Evolutionary conservation across 192 early-diverging fungal genomes (phyloP), one percentile per base, ranked within the genome.

Genomic region (Thamnidium elegans): DNA sequence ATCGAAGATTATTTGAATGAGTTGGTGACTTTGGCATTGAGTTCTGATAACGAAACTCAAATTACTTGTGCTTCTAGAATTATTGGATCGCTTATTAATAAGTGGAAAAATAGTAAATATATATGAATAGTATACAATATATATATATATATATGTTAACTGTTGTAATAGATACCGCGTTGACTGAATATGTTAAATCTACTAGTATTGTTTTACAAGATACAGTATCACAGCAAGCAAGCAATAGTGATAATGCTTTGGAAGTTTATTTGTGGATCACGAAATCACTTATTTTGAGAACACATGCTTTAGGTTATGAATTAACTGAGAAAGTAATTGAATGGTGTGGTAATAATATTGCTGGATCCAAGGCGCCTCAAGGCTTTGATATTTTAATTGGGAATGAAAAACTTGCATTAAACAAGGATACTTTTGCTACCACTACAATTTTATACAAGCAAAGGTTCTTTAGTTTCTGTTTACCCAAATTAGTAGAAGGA

Each of bases 371-470:
- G n/a, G 88, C 87, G 0, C 87, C 90, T 0, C 75, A 86, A 26
- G 88, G 85, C 2, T 86, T 95, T 39, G 81, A 81, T 51, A 77
- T 91, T 50, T 77, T 95, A n/a, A 81, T 93, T 15, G 83, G 87
- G n/a, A 87, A 89, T 42, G 82, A 87, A 65, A 62, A 72, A 19
- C 80, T 88, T 72, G 81, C 86, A 0, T 79, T 95, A 58, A 92
- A 91, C 42, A 86, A 87, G 48, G 60, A 79, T 20, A 79, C 84
- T 0, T 89, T 86, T 83, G 88, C 84, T 23, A 74, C 80, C 17
- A 69, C 86, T n/a, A 80, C 73, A 50, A 68, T 90, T 13, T 71
- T 99, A 20, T 89, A 89, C 67, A 91, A 92, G 72, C 94, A 97
- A 70, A 77, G 88, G 21, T 90, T 96, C 63, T 96, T 93, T 68